Conservation (phyloP, 2,329 filamentous ascomycete genomes). For the Neoarthrinium moseri region DNA sequence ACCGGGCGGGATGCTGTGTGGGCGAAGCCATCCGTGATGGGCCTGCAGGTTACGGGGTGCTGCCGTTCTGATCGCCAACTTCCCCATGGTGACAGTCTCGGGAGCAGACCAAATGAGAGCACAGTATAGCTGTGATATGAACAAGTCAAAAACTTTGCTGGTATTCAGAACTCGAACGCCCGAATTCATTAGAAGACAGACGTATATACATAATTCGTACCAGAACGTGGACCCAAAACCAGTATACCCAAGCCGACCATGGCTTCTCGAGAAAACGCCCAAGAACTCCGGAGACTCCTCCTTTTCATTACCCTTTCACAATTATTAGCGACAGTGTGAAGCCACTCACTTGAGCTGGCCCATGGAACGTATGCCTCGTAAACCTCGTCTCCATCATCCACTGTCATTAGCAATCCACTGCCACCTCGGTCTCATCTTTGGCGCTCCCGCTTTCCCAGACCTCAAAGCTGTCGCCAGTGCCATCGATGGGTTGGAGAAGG, state of each 20-base stretch:
- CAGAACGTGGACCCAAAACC: neutral
- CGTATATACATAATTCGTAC: constrained; percentile 10
- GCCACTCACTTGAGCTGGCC: neutral
- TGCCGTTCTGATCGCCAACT: too few species aligned
- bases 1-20: too few species aligned
- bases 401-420: constrained; percentile 8
- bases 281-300: constrained; percentile 2
- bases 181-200: too few species aligned
- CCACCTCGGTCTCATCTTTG: constrained; percentile 51
- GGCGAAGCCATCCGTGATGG: too few species aligned
- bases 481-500: constrained; percentile 54
- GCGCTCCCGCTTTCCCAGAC: constrained; percentile 70
- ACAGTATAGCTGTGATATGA: too few species aligned
- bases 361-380: neutral
- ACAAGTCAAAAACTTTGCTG: too few species aligned
- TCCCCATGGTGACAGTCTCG: too few species aligned
- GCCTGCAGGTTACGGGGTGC: too few species aligned
- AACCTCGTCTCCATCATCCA: neutral
- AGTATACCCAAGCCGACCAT: neutral
- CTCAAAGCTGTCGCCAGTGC: constrained; percentile 60
- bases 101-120: too few species aligned
- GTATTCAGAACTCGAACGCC: too few species aligned
- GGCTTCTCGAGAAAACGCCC: neutral
- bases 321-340: constrained; percentile 10
- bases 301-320: constrained; percentile 3